Conservation (phyloP, 78 protist species). For the Mastigamoeba balamuthi region DNA sequence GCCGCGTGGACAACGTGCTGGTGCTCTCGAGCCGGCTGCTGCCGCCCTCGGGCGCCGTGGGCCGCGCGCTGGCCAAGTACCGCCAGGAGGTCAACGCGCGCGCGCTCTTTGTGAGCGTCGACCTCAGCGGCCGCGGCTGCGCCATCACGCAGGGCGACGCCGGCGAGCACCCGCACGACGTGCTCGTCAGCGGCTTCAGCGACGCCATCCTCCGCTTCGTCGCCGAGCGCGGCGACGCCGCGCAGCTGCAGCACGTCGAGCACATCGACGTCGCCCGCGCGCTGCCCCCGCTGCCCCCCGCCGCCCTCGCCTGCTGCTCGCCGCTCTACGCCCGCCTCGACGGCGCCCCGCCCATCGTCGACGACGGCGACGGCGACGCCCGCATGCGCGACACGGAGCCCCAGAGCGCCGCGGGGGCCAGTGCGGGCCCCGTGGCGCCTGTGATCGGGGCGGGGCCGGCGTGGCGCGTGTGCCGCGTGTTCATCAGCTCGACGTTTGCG, state of each 20-base stretch:
- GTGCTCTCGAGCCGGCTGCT: slow-evolving; percentile 3
- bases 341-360: neutral
- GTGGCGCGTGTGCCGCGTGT: neutral
- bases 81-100: slow-evolving; percentile 55
- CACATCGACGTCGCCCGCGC: slow-evolving; percentile 26
- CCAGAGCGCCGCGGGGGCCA: too few species aligned
- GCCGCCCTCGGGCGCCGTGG: neutral
- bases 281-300: neutral
- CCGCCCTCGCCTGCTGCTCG: neutral
- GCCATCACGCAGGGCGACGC: neutral
- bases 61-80: slow-evolving; percentile 22
- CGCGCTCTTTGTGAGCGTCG: slow-evolving; percentile 52
- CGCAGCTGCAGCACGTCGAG: slow-evolving; percentile 51
- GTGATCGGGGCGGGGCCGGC: neutral
- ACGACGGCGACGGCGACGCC: neutral
- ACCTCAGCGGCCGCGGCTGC: slow-evolving; percentile 23
- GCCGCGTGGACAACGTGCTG: slow-evolving; percentile 43
- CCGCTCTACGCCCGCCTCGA: neutral
- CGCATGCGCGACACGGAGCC: neutral
- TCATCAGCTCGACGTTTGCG: slow-evolving; percentile 48
- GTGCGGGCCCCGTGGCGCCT: too few species aligned
- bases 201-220: slow-evolving; percentile 65
- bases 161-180: slow-evolving; percentile 35
- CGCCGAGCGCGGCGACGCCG: slow-evolving; percentile 62
- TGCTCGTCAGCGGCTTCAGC: slow-evolving; percentile 56